These are phyloP conservation scores for Ophiostoma piceae DNA, from an alignment of 2,329 filamentous ascomycete species.

Conservation along the genomic window DNA sequence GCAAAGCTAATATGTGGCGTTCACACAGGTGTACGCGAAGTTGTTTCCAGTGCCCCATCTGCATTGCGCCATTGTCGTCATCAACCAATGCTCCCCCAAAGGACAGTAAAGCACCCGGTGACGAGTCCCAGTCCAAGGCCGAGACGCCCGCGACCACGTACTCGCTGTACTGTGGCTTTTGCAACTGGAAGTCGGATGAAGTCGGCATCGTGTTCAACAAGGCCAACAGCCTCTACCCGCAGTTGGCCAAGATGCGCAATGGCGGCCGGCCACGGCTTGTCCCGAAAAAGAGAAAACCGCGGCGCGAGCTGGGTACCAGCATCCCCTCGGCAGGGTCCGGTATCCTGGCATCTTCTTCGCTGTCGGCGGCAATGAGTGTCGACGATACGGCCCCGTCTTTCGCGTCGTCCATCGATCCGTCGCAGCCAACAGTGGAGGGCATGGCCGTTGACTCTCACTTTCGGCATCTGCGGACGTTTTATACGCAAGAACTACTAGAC, in stretches of 20 bases:
- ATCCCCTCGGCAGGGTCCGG: conserved; percentile 14
- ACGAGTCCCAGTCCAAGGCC: conserved; percentile 49
- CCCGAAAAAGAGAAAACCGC: conserved; percentile 48
- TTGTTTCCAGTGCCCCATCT: conserved; percentile 92
- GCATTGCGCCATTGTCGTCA: conserved; percentile 68
- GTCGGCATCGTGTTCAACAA: conserved; percentile 88
- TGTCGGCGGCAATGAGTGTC: background rate
- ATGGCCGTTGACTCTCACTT: conserved; percentile 67
- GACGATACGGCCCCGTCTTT: background rate
- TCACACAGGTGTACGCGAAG: conserved; percentile 75
- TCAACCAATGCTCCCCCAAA: conserved; percentile 47
- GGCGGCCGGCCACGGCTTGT: conserved; percentile 50
- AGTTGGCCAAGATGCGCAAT: conserved; percentile 67
- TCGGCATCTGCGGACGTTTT: conserved; percentile 69
- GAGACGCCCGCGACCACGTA: conserved; percentile 40
- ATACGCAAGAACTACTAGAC: conserved; percentile 69
- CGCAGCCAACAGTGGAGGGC: conserved; percentile 35
- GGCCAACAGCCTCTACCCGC: conserved; percentile 75
- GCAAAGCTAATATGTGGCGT: conserved; percentile 10
- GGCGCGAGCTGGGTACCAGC: conserved; percentile 42
- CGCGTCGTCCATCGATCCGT: background rate
- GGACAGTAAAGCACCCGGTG: conserved; percentile 22
- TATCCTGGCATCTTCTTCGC: background rate
- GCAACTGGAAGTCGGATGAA: conserved; percentile 86
- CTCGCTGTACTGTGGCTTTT: conserved; percentile 81